Evolutionary conservation across 2,329 filamentous ascomycete genomes (phyloP).

Genomic region (Cylindrodendrum hubeiense): DNA sequence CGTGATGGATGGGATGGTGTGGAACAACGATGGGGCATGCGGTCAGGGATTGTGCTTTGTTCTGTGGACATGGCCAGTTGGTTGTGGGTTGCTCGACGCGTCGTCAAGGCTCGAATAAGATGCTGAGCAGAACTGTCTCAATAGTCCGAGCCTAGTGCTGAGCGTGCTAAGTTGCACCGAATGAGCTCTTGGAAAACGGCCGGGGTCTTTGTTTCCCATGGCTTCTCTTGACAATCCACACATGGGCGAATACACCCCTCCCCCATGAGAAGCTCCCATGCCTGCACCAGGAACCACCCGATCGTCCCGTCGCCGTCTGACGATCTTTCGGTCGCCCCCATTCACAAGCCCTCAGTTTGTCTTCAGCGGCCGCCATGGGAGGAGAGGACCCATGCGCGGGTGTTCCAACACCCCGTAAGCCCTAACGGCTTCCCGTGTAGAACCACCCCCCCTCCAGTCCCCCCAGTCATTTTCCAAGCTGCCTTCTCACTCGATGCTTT

Average conservation of each 20-base stretch:
- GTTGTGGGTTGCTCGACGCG: background rate
- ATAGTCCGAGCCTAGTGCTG: slow-evolving; percentile 12
- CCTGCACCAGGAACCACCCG: slow-evolving; percentile 34
- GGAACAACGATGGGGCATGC: slow-evolving; percentile 22
- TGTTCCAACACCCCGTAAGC: slow-evolving; percentile 41
- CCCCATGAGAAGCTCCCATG: slow-evolving; percentile 19
- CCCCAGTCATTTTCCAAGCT: slow-evolving; percentile 18
- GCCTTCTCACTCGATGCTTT: slow-evolving; percentile 7
- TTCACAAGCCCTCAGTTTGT: slow-evolving; percentile 3
- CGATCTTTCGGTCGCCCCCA: slow-evolving; percentile 25
- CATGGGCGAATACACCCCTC: slow-evolving; percentile 10
- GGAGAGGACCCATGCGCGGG: slow-evolving; percentile 23
- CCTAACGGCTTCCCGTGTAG: slow-evolving; percentile 34
- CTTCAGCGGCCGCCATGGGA: slow-evolving; percentile 18
- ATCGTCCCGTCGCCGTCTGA: slow-evolving; percentile 36
- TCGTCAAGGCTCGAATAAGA: background rate
- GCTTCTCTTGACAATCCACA: slow-evolving; percentile 6
- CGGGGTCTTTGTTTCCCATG: slow-evolving; percentile 1
- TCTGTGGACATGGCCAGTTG: slow-evolving; percentile 5
- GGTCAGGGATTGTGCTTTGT: slow-evolving; percentile 18
- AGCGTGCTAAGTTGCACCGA: slow-evolving; percentile 2
- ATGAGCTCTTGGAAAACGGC: background rate
- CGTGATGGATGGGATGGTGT: slow-evolving; percentile 21
- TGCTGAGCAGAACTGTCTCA: slow-evolving; percentile 15
- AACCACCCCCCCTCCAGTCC: slow-evolving; percentile 28